Evolutionary conservation across 2,329 filamentous ascomycete genomes (phyloP).

Genomic region (Myriosclerotinia curreyana): DNA sequence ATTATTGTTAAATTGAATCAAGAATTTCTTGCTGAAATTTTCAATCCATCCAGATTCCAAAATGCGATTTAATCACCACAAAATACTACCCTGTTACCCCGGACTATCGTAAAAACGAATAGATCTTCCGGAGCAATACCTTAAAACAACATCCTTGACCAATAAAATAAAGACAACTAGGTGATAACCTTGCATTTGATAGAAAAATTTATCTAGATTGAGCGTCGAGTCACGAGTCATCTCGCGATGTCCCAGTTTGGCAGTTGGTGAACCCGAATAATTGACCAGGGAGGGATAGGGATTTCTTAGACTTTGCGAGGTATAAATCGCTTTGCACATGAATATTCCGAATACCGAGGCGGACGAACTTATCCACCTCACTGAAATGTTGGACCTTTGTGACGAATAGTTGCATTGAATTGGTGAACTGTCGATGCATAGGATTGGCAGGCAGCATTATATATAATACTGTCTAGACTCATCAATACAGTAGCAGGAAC

Average conservation of each 20-base stretch:
- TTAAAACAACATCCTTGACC: not conserved
- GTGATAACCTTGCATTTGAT: not conserved
- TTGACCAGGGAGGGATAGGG: not conserved
- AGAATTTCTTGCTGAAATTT: too few species aligned
- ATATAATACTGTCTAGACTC: too few species aligned
- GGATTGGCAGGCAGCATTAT: too few species aligned
- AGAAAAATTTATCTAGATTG: too few species aligned
- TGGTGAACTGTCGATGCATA: not conserved
- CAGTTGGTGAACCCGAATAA: not conserved
- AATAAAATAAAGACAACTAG: not conserved
- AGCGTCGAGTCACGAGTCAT: not conserved
- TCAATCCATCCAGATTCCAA: too few species aligned
- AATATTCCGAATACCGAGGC: constrained; percentile 6
- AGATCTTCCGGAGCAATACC: not conserved
- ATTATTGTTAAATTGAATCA: not conserved
- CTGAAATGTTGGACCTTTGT: not conserved
- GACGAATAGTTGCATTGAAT: not conserved
- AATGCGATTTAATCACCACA: too few species aligned
- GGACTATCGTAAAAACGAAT: not conserved
- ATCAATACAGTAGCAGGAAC: too few species aligned
- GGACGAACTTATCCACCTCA: not conserved
- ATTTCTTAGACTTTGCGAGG: not conserved
- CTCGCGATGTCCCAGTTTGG: not conserved
- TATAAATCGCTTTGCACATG: constrained; percentile 1
- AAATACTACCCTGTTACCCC: too few species aligned